A percentile compares a stretch with the other conserved stretches of the same genome.
Evolutionary conservation across 768 basidiomycete species (phyloP).

Genomic region (Pleurotus citrinopileatus): DNA sequence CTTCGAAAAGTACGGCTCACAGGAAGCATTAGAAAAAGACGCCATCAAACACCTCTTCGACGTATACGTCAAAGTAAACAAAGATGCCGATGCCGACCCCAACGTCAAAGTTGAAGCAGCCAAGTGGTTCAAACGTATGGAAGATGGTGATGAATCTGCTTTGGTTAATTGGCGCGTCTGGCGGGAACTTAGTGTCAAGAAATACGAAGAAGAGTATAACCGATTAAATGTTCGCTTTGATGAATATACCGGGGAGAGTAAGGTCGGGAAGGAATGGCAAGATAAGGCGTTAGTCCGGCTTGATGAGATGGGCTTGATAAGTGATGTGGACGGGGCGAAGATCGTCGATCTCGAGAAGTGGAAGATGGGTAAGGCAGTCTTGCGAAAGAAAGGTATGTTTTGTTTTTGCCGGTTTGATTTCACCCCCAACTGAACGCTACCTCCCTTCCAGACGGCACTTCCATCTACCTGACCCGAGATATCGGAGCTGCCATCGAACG

Average conservation of each 20-base stretch:
- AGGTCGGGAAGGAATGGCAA: slow-evolving; percentile 71
- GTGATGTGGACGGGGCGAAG: slow-evolving; percentile 77
- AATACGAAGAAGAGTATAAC: slow-evolving; percentile 86
- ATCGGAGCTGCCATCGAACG: slow-evolving; percentile 93
- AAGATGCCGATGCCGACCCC: slow-evolving; percentile 73
- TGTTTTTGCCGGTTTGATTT: too few relatives aligned
- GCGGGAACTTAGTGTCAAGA: slow-evolving; percentile 87
- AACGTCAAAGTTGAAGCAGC: slow-evolving; percentile 75
- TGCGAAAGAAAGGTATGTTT: slow-evolving; percentile 77
- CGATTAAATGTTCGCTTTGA: slow-evolving; percentile 90
- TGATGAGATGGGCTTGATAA: slow-evolving; percentile 70
- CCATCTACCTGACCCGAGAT: slow-evolving; percentile 93
- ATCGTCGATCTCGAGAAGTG: slow-evolving; percentile 84
- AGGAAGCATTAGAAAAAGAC: slow-evolving; percentile 79
- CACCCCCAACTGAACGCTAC: not conserved
- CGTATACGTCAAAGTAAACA: slow-evolving; percentile 93
- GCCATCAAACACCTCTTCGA: slow-evolving; percentile 94
- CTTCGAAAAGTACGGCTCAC: slow-evolving; percentile 88
- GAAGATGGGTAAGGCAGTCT: slow-evolving; percentile 89
- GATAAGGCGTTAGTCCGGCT: slow-evolving; percentile 67
- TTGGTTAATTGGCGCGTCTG: slow-evolving; percentile 89
- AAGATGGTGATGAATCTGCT: slow-evolving; percentile 84
- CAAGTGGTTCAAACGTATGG: slow-evolving; percentile 91
- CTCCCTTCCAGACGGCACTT: slow-evolving; percentile 71
- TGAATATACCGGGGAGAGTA: slow-evolving; percentile 88